Base-by-base conservation (phyloP, 1,284 basidiomycete species). In the Anthracocystis walkeri region DNA sequence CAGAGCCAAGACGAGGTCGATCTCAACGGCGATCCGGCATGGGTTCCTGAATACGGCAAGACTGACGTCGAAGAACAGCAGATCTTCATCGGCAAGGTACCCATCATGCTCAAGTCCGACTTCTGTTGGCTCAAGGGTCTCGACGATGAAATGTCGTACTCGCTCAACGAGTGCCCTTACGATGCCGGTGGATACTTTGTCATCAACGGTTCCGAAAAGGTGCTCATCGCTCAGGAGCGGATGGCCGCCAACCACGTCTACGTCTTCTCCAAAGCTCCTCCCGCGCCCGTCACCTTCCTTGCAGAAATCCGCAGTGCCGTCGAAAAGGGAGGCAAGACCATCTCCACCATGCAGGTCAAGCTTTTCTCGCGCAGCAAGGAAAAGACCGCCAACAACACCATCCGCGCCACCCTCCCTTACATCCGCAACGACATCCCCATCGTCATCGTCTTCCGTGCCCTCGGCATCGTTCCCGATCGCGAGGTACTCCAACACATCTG, bases 211-310 rank as follows among this genome's bases (percentile, higher is more conserved):
- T 99, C 97, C 1, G 96, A 99, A 86, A 99, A 99, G 87, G 96
- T 99, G 29, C 89, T 99, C 76, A 99, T 99, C 86, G 96, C 97
- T 0, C 96, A 99, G 86, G 96, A 99, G 86, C 91, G 97, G 58
- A 99, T 99, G 95, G 96, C 97, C 10, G 96, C 95, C 44, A 99
- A 99, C 87, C 95, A 97, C 83, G 97, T 99, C 80, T 99, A 99
- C 86, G 95, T 98, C 65, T 99, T 99, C 85, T 94, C 95, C 65
- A 99, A 99, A 86, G 94, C 94, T 0, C 93, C 97, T 65, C 97
- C 97, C 2, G 95, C 94, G 7, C 94, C 95, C 8, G 93, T 97
- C 85, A 96, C 92, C 75, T 97, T 94, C 87, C 89, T 98, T 53
- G 95, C 96, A 41, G 96, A 99, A 86, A 97, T 99, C 86, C 92